Base-by-base conservation (phyloP, 352 stramenopile genomes). In the Phytophthora uliginosa region DNA sequence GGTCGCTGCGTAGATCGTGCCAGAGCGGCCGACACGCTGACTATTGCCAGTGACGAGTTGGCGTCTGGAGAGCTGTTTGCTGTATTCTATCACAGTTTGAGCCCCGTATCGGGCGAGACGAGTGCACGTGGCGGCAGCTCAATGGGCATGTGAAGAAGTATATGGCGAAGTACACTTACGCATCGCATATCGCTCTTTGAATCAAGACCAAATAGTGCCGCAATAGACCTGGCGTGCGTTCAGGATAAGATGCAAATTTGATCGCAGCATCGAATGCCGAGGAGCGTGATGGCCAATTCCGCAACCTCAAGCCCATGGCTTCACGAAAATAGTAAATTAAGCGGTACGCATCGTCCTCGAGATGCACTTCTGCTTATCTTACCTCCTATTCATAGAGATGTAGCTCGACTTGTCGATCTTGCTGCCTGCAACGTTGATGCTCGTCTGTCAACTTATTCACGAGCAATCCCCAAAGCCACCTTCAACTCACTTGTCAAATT, bases 1-100 rank as follows among this genome's bases (percentile, higher is more conserved):
- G 63, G 71, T 0, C 57, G 56, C 7, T 82, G 76, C 53, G 51
- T 82, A 7, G 58, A 67, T 42, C 65, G 69, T 52, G 52, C 68
- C 15, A 60, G 66, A 66, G 38, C 53, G 22, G 64, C 72, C 9
- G 61, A 80, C 34, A 77, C 72, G 13, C 22, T 76, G 22, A 20
- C 53, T 1, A 78, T 76, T 40, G 76, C 76, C 28, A 71, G 59
- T 18, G 63, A 82, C 9, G 72, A 82, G 53, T 42, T 78, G 48
- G 50, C 63, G 7, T 56, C 51, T 22, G 48, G 40, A 26, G 51
- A 75, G 0, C 18, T 65, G 15, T 73, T 69, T 40, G 40, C 59
- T 9, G 71, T 79, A 13, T 78, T 71, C 20, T 78, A 68, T 20
- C 66, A 62, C 26, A 72, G 48, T 63, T 70, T 78, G 26, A 70